Percentiles rank a stretch among this genome's conserved stretches.
These are phyloP conservation scores for Diaporthe citri DNA, from an alignment of 2,329 filamentous ascomycete species.

Conservation along the genomic window DNA sequence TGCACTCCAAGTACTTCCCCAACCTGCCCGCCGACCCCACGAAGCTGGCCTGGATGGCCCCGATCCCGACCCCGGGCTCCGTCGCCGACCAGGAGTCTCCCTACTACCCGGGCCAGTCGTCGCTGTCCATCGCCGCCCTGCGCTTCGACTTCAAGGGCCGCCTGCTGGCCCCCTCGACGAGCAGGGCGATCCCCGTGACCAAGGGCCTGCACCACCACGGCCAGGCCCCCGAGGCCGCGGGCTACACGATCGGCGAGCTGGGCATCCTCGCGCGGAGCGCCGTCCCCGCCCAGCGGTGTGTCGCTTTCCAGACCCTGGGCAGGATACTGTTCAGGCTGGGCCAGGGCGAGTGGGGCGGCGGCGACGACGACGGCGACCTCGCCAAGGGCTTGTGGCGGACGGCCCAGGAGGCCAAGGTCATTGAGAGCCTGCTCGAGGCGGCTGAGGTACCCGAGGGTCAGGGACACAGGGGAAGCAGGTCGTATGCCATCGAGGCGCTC, in stretches of 20 bases:
- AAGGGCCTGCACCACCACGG: slow-evolving; percentile 94
- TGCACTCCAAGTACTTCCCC: slow-evolving; percentile 96
- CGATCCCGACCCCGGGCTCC: slow-evolving; percentile 71
- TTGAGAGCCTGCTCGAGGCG: slow-evolving; percentile 83
- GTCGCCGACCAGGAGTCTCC: slow-evolving; percentile 76
- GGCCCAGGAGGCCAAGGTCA: slow-evolving; percentile 80
- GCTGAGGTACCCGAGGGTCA: slow-evolving; percentile 73
- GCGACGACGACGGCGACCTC: slow-evolving; percentile 73
- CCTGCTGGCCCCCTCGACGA: slow-evolving; percentile 81
- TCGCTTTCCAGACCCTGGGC: slow-evolving; percentile 92
- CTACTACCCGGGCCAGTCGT: slow-evolving; percentile 83
- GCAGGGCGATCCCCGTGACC: slow-evolving; percentile 79
- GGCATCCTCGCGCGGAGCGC: slow-evolving; percentile 83
- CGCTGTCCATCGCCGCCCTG: slow-evolving; percentile 80
- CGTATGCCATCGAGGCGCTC: slow-evolving; percentile 88
- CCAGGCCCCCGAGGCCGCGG: slow-evolving; percentile 90
- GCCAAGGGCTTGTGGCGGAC: slow-evolving; percentile 87
- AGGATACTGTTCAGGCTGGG: slow-evolving; percentile 87
- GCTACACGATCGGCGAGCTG: slow-evolving; percentile 92
- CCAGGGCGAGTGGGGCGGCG: slow-evolving; percentile 76
- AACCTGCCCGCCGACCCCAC: slow-evolving; percentile 84
- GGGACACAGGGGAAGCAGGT: slow-evolving; percentile 82
- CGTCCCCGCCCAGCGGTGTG: slow-evolving; percentile 87
- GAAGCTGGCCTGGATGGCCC: slow-evolving; percentile 87
- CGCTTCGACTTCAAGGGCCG: slow-evolving; percentile 90